Evolutionary conservation across 495 filamentous ascomycete genomes (phyloP).

Genomic region (Talaromyces stipitatus): DNA sequence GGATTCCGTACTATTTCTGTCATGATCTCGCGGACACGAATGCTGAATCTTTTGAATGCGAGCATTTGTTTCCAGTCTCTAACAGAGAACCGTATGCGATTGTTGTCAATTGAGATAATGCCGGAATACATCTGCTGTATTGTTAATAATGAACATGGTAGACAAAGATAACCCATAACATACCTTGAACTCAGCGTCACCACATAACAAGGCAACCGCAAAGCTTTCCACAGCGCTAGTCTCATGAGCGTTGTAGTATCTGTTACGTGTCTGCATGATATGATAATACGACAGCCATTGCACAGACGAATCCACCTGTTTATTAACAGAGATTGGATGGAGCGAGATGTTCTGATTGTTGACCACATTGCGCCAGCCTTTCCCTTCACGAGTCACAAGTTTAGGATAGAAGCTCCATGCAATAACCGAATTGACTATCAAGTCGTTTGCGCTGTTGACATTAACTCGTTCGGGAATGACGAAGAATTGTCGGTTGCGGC

Average conservation of each 20-base stretch:
- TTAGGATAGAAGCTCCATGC: constrained; percentile 95
- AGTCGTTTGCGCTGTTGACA: constrained; percentile 67
- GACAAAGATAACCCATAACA: not conserved
- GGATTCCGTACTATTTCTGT: constrained; percentile 61
- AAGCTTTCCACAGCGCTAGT: constrained; percentile 76
- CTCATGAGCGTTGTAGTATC: constrained; percentile 82
- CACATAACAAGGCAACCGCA: constrained; percentile 74
- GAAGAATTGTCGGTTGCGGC: constrained; percentile 68
- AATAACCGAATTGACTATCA: constrained; percentile 68
- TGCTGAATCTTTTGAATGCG: constrained; percentile 69
- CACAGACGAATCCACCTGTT: constrained; percentile 49
- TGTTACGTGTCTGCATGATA: constrained; percentile 82
- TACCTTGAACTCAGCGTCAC: constrained; percentile 75
- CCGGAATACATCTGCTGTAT: constrained; percentile 74
- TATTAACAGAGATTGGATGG: constrained; percentile 82
- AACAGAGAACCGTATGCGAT: constrained; percentile 77
- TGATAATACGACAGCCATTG: constrained; percentile 88
- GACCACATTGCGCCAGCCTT: constrained; percentile 80
- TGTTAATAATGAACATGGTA: not conserved
- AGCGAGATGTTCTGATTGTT: constrained; percentile 84
- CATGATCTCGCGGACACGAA: constrained; percentile 62
- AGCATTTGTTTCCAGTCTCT: constrained; percentile 89
- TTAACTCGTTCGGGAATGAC: constrained; percentile 66
- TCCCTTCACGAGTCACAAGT: constrained; percentile 75
- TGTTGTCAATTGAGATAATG: constrained; percentile 75